Base-by-base conservation (phyloP, 192 early-diverging fungal species). In the Spizellomyces punctatus region DNA sequence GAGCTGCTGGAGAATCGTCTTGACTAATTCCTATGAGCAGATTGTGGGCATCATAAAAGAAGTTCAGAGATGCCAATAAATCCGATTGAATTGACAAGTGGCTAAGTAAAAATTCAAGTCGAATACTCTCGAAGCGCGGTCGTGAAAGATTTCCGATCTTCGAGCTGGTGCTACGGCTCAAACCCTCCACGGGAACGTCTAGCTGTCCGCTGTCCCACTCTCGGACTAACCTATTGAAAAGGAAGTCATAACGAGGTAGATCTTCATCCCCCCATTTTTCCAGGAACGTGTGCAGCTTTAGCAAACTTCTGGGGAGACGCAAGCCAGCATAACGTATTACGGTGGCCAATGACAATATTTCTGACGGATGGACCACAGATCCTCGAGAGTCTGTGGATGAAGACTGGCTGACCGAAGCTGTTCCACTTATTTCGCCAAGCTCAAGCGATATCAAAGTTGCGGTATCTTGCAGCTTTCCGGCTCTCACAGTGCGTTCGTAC, bases 221-320 rank as follows among this genome's bases (percentile, higher is more conserved):
- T 49, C 86, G 83, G 73, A 91, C 72, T 6, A 93, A 67, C 6
- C 83, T 86, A 60, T 90, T 87, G 72, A 91, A 87, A 67, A 92
- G 73, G 68, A 91, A 89, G 65, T 90, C 88, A 74, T 89, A 91
- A 10, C 76, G 72, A 27, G 66, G 62, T 36, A 77, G 54, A 58
- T 77, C 70, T 56, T 91, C 89, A 41, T 86, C 85, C 0, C 85
- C 78, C 92, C 92, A 94, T 43, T 89, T 86, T 62, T 90, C 89
- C n/a, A 92, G 78, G 73, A 94, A 93, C 5, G 82, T 75, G 58
- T 92, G 89, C 10, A 94, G 56, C 49, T 88, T 88, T n/a, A 94
- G 66, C 10, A 94, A 72, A 63, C 90, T 91, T 52, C 87, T 74
- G 0, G 81, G 81, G 7, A 82, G 46, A 8, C 46, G 60, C 36